These are phyloP conservation scores for Suhomyces prunicola DNA, from an alignment of 805 yeast genomes.

Conservation along the genomic window DNA sequence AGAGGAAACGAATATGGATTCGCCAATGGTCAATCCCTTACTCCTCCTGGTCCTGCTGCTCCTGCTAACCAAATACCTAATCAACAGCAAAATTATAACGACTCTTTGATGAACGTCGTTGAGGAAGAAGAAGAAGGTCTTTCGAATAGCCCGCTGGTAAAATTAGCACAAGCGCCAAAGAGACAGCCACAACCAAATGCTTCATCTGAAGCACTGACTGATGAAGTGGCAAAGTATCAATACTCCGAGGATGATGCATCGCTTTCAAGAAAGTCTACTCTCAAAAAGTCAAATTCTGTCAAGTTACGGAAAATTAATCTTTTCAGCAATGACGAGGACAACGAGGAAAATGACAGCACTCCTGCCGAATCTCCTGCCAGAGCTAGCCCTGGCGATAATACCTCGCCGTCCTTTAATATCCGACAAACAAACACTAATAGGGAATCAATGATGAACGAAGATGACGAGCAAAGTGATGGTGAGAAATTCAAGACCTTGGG, in stretches of 20 bases:
- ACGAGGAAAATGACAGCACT: slow-evolving; percentile 2
- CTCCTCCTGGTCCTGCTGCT: slow-evolving; percentile 1
- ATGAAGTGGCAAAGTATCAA: slow-evolving; percentile 27
- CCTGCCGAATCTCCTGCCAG: not conserved
- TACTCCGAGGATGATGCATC: slow-evolving; percentile 28
- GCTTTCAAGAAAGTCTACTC: slow-evolving; percentile 37
- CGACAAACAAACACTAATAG: slow-evolving; percentile 5
- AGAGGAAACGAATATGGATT: not conserved
- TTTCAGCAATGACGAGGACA: slow-evolving; percentile 18
- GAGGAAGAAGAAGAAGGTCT: slow-evolving; percentile 35
- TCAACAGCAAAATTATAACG: slow-evolving; percentile 18
- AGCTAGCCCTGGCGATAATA: not conserved
- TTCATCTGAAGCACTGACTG: slow-evolving; percentile 1
- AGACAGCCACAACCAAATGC: not conserved
- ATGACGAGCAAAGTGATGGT: slow-evolving; percentile 7
- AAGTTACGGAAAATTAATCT: slow-evolving; percentile 39
- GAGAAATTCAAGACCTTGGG: slow-evolving; percentile 17
- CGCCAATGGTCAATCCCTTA: not conserved
- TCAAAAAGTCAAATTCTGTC: slow-evolving; percentile 39
- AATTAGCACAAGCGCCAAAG: not conserved
- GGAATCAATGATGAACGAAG: slow-evolving; percentile 15
- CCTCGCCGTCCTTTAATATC: slow-evolving; percentile 19
- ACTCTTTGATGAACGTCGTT: slow-evolving; percentile 31
- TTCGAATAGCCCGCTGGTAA: not conserved
- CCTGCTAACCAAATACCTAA: not conserved